Conservation (phyloP, 176 grass and related monocot species). For the Rhynchospora breviuscula region DNA sequence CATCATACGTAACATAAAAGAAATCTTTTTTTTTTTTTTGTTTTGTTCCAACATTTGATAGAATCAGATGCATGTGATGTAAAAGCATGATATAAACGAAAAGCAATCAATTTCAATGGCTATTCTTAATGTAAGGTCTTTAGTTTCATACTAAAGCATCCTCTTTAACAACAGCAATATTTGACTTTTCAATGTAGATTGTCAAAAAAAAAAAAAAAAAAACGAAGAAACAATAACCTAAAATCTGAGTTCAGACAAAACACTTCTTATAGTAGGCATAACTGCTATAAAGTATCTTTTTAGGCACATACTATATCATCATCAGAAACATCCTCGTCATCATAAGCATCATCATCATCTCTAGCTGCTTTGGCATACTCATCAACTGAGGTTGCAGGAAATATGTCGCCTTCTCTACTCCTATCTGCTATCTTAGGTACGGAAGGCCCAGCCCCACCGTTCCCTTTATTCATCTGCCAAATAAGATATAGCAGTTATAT, state of each 20-base stretch:
- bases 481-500: conserved; percentile 9
- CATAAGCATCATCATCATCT: conserved; percentile 33
- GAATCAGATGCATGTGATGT: neutral
- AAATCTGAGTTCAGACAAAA: neutral
- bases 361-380: conserved; percentile 54
- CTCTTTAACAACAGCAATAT: neutral
- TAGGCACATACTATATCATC: conserved; percentile 29
- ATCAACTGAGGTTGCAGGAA: conserved; percentile 45
- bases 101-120: too few species aligned
- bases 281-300: neutral
- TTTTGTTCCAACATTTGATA: neutral
- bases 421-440: conserved; percentile 68
- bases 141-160: neutral
- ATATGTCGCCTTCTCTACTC: conserved; percentile 66
- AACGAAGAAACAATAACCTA: neutral
- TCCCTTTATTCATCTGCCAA: conserved; percentile 70
- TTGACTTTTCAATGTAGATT: neutral
- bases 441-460: conserved; percentile 20
- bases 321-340: conserved; percentile 34
- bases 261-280: neutral
- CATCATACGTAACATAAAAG: neutral
- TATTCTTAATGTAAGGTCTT: neutral
- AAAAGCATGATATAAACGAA: neutral
- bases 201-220: neutral
- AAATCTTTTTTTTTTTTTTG: neutral